These are phyloP conservation scores for Papilionanthe hybrid DNA, from an alignment of 116 monocot species.

Conservation along the genomic window DNA sequence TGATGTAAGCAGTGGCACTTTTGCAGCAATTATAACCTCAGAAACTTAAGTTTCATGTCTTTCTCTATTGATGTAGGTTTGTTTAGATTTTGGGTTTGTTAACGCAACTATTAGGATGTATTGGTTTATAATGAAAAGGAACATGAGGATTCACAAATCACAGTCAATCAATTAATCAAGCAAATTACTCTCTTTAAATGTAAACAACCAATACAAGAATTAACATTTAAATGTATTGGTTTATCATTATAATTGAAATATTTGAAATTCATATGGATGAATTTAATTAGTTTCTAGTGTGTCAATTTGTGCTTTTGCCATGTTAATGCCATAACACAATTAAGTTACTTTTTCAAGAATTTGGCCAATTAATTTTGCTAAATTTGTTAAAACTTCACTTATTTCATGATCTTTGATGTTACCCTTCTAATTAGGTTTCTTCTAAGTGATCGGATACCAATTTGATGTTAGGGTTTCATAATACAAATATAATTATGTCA, in stretches of 20 bases:
- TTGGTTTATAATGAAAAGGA: not conserved
- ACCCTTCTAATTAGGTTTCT: not conserved
- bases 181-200: not conserved
- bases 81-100: not conserved
- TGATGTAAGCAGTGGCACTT: not conserved
- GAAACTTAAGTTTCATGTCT: not conserved
- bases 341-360: not conserved
- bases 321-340: not conserved
- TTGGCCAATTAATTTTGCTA: not conserved
- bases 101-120: not conserved
- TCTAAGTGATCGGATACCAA: not conserved
- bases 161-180: not conserved
- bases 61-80: not conserved
- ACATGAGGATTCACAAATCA: not conserved
- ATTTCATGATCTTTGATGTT: not conserved
- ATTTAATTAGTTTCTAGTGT: not conserved
- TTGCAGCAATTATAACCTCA: not conserved
- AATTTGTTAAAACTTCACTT: not conserved
- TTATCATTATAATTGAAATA: not conserved
- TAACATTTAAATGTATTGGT: not conserved
- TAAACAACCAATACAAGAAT: not conserved
- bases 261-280: not conserved
- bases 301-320: not conserved
- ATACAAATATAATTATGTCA: no score
- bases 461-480: not conserved